Percentiles rank a stretch among this genome's conserved stretches.
phyloP scores from a whole-genome alignment of 805 yeast genomes.

The Candida golubevii region DNA sequence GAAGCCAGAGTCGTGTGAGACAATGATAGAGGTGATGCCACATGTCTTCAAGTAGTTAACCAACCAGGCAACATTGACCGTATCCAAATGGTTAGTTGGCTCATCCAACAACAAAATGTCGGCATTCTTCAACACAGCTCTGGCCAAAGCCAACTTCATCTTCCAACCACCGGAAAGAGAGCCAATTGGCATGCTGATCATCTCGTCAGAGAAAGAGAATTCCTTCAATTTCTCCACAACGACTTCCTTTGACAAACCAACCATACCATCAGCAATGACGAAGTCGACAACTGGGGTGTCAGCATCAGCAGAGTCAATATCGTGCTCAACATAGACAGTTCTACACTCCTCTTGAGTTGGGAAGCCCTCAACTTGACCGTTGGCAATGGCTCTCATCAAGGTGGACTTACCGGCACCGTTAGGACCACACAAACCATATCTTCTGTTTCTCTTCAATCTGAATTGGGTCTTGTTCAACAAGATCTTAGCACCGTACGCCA shows the following conservation, averaged over 20 bases:
- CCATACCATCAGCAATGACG: conserved; percentile 79
- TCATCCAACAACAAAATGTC: conserved; percentile 96
- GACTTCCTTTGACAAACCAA: conserved; percentile 65
- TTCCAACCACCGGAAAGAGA: conserved; percentile 99
- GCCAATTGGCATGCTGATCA: conserved; percentile 90
- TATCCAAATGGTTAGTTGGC: conserved; percentile 99
- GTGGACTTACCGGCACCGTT: conserved; percentile 53
- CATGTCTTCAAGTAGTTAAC: conserved; percentile 98
- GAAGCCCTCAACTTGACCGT: conserved; percentile 99
- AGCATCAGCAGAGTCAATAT: conserved; percentile 96
- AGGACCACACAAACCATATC: conserved; percentile 91
- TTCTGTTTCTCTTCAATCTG: conserved; percentile 97
- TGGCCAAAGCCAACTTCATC: conserved; percentile 98
- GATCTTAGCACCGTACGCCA: conserved; percentile 99
- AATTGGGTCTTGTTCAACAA: conserved; percentile 98
- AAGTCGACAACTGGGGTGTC: conserved; percentile 92
- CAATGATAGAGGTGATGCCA: conserved; percentile 97
- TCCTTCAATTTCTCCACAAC: conserved; percentile 75
- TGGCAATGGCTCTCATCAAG: conserved; percentile 93
- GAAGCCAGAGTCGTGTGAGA: conserved; percentile 99
- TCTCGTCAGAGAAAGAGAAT: conserved; percentile 91
- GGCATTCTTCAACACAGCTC: conserved; percentile 98
- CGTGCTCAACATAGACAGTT: conserved; percentile 99
- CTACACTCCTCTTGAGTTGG: conserved; percentile 98
- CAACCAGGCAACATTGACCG: conserved; percentile 99